Percentiles rank a stretch among this genome's conserved stretches.
Evolutionary conservation across 2,329 filamentous ascomycete species (phyloP).

Genomic region (Cordyceps fumosorosea): DNA sequence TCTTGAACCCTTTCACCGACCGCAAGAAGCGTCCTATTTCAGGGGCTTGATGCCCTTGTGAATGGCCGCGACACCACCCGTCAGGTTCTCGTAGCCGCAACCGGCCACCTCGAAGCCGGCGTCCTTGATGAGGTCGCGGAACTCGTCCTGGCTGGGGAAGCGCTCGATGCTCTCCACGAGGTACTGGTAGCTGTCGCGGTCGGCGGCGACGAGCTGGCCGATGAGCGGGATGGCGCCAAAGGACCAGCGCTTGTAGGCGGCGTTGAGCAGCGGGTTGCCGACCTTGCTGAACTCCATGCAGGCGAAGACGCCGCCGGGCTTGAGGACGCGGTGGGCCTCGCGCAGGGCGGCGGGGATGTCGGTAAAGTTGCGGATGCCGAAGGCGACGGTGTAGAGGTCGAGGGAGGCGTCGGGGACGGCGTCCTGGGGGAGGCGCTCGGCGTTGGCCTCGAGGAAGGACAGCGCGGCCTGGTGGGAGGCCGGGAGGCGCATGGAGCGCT

Average conservation of each 20-base stretch:
- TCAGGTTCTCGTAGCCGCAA: conserved; percentile 81
- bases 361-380: conserved; percentile 96
- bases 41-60: conserved; percentile 90
- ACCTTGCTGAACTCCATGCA: conserved; percentile 90
- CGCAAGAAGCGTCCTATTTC: conserved; percentile 14
- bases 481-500: conserved; percentile 59
- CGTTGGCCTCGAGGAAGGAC: conserved; percentile 83
- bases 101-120: conserved; percentile 84
- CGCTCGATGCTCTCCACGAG: conserved; percentile 94
- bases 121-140: conserved; percentile 72
- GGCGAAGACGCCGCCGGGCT: conserved; percentile 91
- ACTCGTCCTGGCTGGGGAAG: conserved; percentile 82
- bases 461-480: conserved; percentile 51
- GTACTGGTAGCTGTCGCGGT: conserved; percentile 96
- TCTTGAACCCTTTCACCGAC: neutral
- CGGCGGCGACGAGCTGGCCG: conserved; percentile 87
- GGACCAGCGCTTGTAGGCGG: conserved; percentile 90
- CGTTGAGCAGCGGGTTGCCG: conserved; percentile 71
- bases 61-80: conserved; percentile 86
- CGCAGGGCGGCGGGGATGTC: conserved; percentile 76
- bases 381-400: conserved; percentile 95
- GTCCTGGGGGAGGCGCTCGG: conserved; percentile 59
- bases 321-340: conserved; percentile 82
- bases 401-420: conserved; percentile 61
- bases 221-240: conserved; percentile 92